phyloP scores from a whole-genome alignment of 2,329 filamentous ascomycete species.

The Anthostomella pinea region DNA sequence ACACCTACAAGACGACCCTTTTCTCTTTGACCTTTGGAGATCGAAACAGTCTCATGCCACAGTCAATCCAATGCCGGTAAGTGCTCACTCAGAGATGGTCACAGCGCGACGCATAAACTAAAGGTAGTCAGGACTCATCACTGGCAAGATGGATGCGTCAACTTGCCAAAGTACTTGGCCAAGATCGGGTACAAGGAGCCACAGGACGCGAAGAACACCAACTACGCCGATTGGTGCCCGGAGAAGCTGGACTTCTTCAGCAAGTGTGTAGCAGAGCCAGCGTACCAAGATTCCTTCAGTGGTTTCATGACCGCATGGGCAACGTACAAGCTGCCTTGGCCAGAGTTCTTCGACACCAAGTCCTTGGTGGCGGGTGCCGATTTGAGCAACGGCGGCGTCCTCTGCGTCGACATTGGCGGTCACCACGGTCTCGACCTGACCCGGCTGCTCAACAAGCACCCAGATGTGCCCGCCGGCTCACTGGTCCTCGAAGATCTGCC shows the following conservation, averaged over 20 bases:
- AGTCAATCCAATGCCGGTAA: constrained; percentile 20
- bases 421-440: constrained; percentile 38
- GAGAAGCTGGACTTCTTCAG: constrained; percentile 23
- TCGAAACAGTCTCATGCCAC: constrained; percentile 21
- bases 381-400: constrained; percentile 25
- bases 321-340: constrained; percentile 23
- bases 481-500: constrained; percentile 41
- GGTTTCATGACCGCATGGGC: constrained; percentile 24
- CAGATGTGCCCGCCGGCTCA: constrained; percentile 29
- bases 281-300: constrained; percentile 20
- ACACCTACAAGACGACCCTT: constrained; percentile 25
- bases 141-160: constrained; percentile 4
- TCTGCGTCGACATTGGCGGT: constrained; percentile 41
- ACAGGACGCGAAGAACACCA: constrained; percentile 15
- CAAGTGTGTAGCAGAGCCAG: constrained; percentile 14
- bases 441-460: constrained; percentile 30
- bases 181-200: constrained; percentile 25
- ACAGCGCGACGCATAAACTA: too few species aligned
- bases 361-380: constrained; percentile 23
- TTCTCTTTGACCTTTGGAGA: constrained; percentile 26
- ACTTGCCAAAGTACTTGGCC: constrained; percentile 20
- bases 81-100: too few species aligned
- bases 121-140: constrained; percentile 17
- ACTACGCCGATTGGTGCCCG: constrained; percentile 19
- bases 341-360: constrained; percentile 24